A percentile compares a stretch with the other conserved stretches of the same genome.
Conservation (phyloP, 495 filamentous ascomycete genomes). For the Penicillium lagena region DNA sequence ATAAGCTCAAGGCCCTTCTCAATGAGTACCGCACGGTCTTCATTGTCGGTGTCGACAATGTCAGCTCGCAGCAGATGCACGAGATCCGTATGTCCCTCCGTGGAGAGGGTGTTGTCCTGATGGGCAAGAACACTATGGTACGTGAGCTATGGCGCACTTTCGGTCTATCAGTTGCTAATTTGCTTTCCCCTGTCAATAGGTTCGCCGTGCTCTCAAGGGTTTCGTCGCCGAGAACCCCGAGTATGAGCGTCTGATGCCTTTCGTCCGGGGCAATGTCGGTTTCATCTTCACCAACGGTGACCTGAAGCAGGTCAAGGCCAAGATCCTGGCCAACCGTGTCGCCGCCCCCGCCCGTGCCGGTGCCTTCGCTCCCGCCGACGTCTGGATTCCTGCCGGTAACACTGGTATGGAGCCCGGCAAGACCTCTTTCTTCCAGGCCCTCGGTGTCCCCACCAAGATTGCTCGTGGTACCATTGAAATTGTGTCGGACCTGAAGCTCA, state of each 20-base stretch:
- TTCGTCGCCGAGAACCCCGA: slow-evolving; percentile 88
- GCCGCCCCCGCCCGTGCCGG: slow-evolving; percentile 95
- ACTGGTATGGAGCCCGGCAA: slow-evolving; percentile 99
- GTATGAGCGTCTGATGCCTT: slow-evolving; percentile 93
- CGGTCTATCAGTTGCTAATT: slow-evolving; percentile 7
- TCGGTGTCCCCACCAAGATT: slow-evolving; percentile 99
- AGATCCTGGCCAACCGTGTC: slow-evolving; percentile 94
- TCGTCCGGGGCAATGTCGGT: slow-evolving; percentile 95
- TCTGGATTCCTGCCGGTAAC: slow-evolving; percentile 91
- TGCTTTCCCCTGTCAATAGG: slow-evolving; percentile 34
- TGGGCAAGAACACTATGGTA: slow-evolving; percentile 99
- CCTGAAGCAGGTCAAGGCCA: slow-evolving; percentile 83
- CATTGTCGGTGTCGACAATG: slow-evolving; percentile 96
- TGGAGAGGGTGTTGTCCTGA: slow-evolving; percentile 86
- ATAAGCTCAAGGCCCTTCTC: slow-evolving; percentile 92
- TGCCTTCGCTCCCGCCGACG: slow-evolving; percentile 87
- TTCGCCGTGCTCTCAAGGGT: slow-evolving; percentile 95
- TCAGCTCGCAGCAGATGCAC: slow-evolving; percentile 99
- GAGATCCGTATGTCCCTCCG: slow-evolving; percentile 90
- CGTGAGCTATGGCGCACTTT: slow-evolving; percentile 5
- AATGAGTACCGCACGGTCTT: slow-evolving; percentile 93
- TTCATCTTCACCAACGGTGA: slow-evolving; percentile 99
- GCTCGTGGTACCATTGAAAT: slow-evolving; percentile 99
- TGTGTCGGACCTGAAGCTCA: slow-evolving; percentile 93
- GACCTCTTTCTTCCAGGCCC: slow-evolving; percentile 99